phyloP scores from a whole-genome alignment of 192 early-diverging fungal species.

The Radiomyces spectabilis region DNA sequence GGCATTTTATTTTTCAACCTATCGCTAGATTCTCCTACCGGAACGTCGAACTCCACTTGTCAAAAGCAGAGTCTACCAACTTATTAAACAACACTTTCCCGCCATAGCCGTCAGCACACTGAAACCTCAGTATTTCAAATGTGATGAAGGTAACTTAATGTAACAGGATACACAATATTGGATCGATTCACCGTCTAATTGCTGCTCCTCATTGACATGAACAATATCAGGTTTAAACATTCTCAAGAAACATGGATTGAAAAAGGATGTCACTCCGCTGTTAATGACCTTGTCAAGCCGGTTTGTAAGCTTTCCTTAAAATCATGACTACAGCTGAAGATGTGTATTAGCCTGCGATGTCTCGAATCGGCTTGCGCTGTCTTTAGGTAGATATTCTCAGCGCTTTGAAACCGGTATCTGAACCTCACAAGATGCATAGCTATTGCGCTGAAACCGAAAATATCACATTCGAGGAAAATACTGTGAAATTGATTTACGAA shows the following conservation, averaged over 20 bases:
- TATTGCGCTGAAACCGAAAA: too few species aligned
- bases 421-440: too few species aligned
- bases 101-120: conserved; percentile 38
- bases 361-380: neutral
- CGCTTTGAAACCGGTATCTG: neutral
- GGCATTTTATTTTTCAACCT: too few species aligned
- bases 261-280: neutral
- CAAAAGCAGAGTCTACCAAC: too few species aligned
- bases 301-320: neutral
- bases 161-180: conserved; percentile 16
- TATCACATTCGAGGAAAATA: neutral
- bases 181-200: neutral
- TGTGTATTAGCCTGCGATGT: neutral
- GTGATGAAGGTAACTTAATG: conserved; percentile 22
- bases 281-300: neutral
- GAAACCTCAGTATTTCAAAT: conserved; percentile 54
- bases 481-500: neutral
- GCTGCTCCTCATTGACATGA: conserved; percentile 23
- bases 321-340: neutral
- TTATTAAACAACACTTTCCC: conserved; percentile 35
- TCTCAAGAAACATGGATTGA: neutral
- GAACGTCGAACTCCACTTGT: too few species aligned
- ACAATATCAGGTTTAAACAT: neutral
- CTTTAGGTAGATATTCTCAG: neutral
- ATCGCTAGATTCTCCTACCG: too few species aligned